Conservation (phyloP, 164 flowering plant species). For the Sedum album region DNA sequence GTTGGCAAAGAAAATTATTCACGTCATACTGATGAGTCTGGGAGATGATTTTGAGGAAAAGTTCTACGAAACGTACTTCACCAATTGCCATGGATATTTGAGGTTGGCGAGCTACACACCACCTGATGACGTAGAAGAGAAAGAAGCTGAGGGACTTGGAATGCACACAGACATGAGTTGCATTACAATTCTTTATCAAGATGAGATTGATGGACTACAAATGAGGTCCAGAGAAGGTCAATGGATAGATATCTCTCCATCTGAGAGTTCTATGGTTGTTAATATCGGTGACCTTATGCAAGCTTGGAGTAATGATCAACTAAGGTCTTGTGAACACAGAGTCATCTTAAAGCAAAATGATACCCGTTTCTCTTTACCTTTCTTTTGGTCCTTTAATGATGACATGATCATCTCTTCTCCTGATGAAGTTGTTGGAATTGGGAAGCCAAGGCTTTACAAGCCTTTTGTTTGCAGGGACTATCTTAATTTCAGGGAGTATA, state of each 20-base stretch:
- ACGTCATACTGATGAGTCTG: constrained; percentile 36
- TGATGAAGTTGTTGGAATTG: constrained; percentile 63
- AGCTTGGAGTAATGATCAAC: constrained; percentile 79
- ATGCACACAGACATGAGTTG: constrained; percentile 96
- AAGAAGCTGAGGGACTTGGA: constrained; percentile 71
- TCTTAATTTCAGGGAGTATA: constrained; percentile 57
- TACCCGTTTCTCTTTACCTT: constrained; percentile 61
- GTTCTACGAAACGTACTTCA: constrained; percentile 41
- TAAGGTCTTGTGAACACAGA: constrained; percentile 77
- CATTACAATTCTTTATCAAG: constrained; percentile 64
- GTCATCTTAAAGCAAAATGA: constrained; percentile 39
- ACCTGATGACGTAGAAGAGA: constrained; percentile 22
- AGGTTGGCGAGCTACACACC: constrained; percentile 67
- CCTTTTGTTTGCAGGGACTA: constrained; percentile 69
- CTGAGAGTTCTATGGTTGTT: constrained; percentile 57
- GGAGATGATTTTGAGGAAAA: constrained; percentile 38
- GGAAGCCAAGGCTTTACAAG: constrained; percentile 41
- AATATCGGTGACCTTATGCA: constrained; percentile 82
- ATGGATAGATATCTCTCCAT: constrained; percentile 70
- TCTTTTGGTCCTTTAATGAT: constrained; percentile 91
- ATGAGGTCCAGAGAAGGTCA: constrained; percentile 62
- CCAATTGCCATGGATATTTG: constrained; percentile 65
- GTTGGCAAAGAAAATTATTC: constrained; percentile 38
- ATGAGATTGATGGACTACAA: constrained; percentile 75
- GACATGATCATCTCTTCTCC: constrained; percentile 65